phyloP scores from a whole-genome alignment of 495 filamentous ascomycete species.

The Penicillium bovifimosum region DNA sequence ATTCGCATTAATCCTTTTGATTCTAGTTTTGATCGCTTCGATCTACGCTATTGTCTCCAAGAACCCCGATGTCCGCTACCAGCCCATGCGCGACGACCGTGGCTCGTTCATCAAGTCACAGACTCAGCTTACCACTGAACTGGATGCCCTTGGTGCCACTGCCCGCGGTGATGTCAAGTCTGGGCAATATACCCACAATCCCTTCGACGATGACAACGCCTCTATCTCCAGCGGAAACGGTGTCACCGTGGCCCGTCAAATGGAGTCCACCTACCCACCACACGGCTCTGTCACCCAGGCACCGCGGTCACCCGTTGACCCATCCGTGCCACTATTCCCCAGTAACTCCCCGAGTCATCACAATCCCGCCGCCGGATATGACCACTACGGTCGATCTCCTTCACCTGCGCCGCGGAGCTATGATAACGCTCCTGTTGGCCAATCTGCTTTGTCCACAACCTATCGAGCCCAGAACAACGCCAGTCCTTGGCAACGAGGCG shows the following conservation, averaged over 20 bases:
- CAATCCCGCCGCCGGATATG: slow-evolving; percentile 33
- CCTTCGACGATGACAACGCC: slow-evolving; percentile 74
- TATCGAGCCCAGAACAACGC: slow-evolving; percentile 50
- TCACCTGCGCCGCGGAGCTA: slow-evolving; percentile 34
- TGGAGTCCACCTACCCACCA: slow-evolving; percentile 18
- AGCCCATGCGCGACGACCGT: slow-evolving; percentile 94
- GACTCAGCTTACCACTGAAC: slow-evolving; percentile 79
- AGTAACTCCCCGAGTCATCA: slow-evolving; percentile 33
- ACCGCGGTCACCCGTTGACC: slow-evolving; percentile 55
- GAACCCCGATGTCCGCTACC: slow-evolving; percentile 94
- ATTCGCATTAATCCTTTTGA: slow-evolving; percentile 77
- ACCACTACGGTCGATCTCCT: slow-evolving; percentile 27
- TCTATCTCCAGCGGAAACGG: slow-evolving; percentile 53
- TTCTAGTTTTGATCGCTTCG: slow-evolving; percentile 84
- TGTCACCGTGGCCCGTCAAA: slow-evolving; percentile 26
- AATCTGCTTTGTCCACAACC: slow-evolving; percentile 22
- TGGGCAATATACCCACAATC: slow-evolving; percentile 59
- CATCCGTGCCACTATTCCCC: slow-evolving; percentile 58
- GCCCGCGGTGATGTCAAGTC: slow-evolving; percentile 78
- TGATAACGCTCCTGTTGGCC: slow-evolving; percentile 28
- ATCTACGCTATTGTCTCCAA: slow-evolving; percentile 79
- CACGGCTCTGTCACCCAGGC: slow-evolving; percentile 13
- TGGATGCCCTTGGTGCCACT: slow-evolving; percentile 89
- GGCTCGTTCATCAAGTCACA: slow-evolving; percentile 98
- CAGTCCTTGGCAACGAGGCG: slow-evolving; percentile 63